Evolutionary conservation across 1,284 basidiomycete genomes (phyloP).

Genomic region (Ustilago tritici): DNA sequence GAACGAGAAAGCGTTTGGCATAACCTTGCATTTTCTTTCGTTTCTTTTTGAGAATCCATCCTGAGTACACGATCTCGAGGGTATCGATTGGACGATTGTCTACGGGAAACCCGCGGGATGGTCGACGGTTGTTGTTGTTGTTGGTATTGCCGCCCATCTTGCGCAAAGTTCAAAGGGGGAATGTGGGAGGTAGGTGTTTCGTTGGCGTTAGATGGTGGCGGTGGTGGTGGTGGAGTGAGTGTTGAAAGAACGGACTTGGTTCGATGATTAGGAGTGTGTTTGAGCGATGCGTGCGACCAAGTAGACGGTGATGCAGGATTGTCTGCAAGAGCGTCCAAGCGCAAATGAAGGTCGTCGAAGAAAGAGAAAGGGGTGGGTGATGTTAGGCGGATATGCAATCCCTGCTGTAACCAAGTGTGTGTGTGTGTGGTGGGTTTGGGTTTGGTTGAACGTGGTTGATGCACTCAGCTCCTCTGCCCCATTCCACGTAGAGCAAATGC

Average conservation of each 20-base stretch:
- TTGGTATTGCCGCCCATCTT: slow-evolving; percentile 39
- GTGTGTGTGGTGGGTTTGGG: too few species aligned
- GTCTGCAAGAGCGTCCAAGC: too few species aligned
- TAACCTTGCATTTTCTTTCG: slow-evolving; percentile 70
- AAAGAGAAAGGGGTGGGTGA: too few species aligned
- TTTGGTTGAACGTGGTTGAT: not conserved
- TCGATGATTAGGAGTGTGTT: too few species aligned
- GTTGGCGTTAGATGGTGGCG: not conserved
- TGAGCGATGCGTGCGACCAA: too few species aligned
- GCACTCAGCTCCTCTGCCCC: slow-evolving; percentile 1
- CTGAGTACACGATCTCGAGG: slow-evolving; percentile 59
- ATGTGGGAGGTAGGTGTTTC: not conserved
- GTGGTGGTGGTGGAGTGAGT: too few species aligned
- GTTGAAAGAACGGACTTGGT: too few species aligned
- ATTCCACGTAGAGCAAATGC: too few species aligned
- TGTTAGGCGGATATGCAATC: too few species aligned
- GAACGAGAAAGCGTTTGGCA: slow-evolving; percentile 67
- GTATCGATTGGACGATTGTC: slow-evolving; percentile 46
- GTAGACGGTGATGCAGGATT: too few species aligned
- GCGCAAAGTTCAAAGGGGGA: not conserved
- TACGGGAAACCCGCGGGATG: slow-evolving; percentile 35
- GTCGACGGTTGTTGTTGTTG: slow-evolving; percentile 25
- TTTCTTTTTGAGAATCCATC: slow-evolving; percentile 70
- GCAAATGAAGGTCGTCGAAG: too few species aligned
- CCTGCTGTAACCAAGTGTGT: too few species aligned